Base-by-base conservation (phyloP, 768 basidiomycete species). In the Exidia glandulosa region DNA sequence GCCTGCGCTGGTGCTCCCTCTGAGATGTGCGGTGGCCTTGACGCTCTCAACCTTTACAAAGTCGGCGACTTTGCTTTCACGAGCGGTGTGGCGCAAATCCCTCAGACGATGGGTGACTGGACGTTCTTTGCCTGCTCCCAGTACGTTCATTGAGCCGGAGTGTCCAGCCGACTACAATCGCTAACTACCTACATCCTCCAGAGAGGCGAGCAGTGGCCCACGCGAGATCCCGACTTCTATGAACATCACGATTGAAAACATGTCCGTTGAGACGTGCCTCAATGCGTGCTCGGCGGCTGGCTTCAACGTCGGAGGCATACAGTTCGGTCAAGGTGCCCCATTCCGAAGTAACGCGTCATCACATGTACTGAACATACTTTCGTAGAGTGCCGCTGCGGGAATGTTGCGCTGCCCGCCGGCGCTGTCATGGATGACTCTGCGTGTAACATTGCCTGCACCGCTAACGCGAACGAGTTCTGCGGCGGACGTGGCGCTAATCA, bases 361-460 rank as follows among this genome's bases (percentile, higher is more conserved):
- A 31, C 9, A 23, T 16, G 0, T 16, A 45, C 41, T 10, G 54
- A n/a, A 48, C 57, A 47, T 36, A 59, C 45, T 27, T 30, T 60
- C 48, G 56, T 47, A 41, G 48, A 5, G 60, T 60, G 32, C 63
- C 56, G 57, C 72, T 93, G 91, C 63, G 89, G 87, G 2, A 77
- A 89, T 66, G 71, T 74, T 12, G 72, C 90, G 55, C 73, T 83
- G 14, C 59, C 36, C 16, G n/a, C 57, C 57, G 14, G 47, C 32
- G 61, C 32, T 57, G 23, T 56, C 19, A 54, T 57, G 63, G 48
- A 64, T 56, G 10, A 60, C 45, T 31, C 56, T 1, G 81, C 81
- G 56, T 92, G 89, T 66, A 77, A 75, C 65, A 88, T 87, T 85
- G 63, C 75, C 30, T 90, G 87, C 66, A 70, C 69, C 2, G 87